Conservation (phyloP, 495 filamentous ascomycete genomes). For the Penicillium robsamsonii region DNA sequence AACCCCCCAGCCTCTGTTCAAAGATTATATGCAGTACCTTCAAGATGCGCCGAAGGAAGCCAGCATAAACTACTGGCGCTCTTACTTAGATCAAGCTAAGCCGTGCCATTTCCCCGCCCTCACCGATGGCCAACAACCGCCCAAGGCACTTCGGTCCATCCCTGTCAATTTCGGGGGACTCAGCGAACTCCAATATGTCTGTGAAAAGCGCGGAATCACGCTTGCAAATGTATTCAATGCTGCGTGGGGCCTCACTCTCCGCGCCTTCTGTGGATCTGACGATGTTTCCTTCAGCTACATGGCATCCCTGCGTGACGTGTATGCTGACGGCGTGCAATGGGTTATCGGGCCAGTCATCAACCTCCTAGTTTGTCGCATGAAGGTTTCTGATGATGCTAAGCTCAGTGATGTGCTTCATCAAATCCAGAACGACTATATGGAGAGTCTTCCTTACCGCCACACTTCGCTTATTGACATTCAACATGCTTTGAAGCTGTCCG, state of each 20-base stretch:
- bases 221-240: constrained; percentile 52
- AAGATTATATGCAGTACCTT: constrained; percentile 53
- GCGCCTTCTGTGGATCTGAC: constrained; percentile 45
- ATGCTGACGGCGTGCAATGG: constrained; percentile 44
- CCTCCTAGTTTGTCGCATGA: constrained; percentile 52
- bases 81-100: constrained; percentile 45
- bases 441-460: constrained; percentile 47
- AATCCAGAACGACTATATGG: constrained; percentile 52
- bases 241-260: constrained; percentile 54
- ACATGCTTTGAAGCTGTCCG: constrained; percentile 42
- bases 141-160: constrained; percentile 34
- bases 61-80: constrained; percentile 53
- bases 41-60: constrained; percentile 32
- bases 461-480: constrained; percentile 55
- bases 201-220: constrained; percentile 49
- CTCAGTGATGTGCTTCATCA: constrained; percentile 35
- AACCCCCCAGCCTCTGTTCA: constrained; percentile 48
- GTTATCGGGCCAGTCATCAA: constrained; percentile 56
- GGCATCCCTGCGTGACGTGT: constrained; percentile 49
- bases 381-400: constrained; percentile 22
- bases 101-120: constrained; percentile 54
- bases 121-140: constrained; percentile 28
- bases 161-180: constrained; percentile 33
- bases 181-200: constrained; percentile 37
- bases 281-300: constrained; percentile 57